Evolutionary conservation across 352 stramenopile genomes (phyloP).

Genomic region (Phytophthora capsici): DNA sequence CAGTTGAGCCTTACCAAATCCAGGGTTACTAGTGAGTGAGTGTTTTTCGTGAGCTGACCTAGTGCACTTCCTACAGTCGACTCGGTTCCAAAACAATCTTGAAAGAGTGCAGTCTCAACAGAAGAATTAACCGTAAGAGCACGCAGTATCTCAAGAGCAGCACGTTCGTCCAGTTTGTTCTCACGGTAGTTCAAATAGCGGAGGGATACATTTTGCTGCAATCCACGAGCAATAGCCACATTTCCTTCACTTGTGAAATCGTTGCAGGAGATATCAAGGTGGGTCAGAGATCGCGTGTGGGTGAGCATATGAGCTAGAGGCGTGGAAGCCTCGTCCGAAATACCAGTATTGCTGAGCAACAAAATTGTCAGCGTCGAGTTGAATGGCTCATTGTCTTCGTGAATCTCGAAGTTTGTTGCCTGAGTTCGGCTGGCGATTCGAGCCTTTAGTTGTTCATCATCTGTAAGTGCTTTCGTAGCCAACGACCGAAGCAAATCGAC

Average conservation of each 20-base stretch:
- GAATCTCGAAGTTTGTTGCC: constrained; percentile 16
- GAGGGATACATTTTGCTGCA: constrained; percentile 56
- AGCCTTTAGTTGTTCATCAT: constrained; percentile 65
- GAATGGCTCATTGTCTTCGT: constrained; percentile 42
- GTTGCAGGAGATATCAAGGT: constrained; percentile 66
- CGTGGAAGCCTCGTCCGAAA: constrained; percentile 55
- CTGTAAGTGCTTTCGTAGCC: constrained; percentile 41
- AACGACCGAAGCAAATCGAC: constrained; percentile 61
- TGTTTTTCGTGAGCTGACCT: constrained; percentile 36
- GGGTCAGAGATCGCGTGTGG: constrained; percentile 53
- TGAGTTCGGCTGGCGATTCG: constrained; percentile 41
- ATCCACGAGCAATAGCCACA: constrained; percentile 48
- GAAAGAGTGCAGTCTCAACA: constrained; percentile 63
- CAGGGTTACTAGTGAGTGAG: constrained; percentile 45
- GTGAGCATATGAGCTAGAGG: constrained; percentile 55
- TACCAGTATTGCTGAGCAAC: constrained; percentile 63
- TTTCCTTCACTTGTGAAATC: constrained; percentile 46
- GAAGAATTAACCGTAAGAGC: constrained; percentile 41
- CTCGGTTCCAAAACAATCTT: constrained; percentile 57
- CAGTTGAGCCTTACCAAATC: constrained; percentile 51
- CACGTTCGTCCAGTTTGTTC: constrained; percentile 56
- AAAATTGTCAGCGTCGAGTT: constrained; percentile 69
- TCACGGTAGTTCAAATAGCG: constrained; percentile 63
- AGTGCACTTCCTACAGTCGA: constrained; percentile 37
- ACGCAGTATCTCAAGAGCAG: constrained; percentile 41